phyloP scores from a whole-genome alignment of 192 early-diverging fungal species.

The Geosiphon pyriformis region DNA sequence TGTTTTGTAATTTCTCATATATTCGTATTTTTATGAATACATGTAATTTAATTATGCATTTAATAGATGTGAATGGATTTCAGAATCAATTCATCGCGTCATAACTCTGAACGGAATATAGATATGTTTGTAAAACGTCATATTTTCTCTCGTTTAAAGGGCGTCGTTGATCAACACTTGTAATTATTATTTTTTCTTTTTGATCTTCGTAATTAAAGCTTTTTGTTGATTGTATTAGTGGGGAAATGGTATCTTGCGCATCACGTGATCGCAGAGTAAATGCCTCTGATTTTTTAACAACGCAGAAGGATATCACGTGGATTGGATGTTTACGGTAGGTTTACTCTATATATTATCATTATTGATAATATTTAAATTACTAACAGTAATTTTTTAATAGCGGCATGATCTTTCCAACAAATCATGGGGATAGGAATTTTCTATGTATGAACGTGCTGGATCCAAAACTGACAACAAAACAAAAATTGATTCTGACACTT shows the following conservation, averaged over 20 bases:
- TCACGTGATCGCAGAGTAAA: conserved; percentile 23
- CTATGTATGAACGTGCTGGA: conserved; percentile 17
- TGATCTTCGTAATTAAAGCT: too few species aligned
- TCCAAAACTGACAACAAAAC: conserved; percentile 22
- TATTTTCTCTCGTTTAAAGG: conserved; percentile 25
- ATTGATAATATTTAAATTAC: not conserved
- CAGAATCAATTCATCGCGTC: conserved; percentile 11
- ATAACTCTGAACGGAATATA: conserved; percentile 20
- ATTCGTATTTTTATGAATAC: conserved; percentile 5
- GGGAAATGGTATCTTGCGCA: conserved; percentile 26
- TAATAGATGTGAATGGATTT: conserved; percentile 24
- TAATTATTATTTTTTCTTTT: conserved; percentile 21
- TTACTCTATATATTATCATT: conserved; percentile 12
- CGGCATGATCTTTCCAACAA: conserved; percentile 19
- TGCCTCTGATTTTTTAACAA: conserved; percentile 21
- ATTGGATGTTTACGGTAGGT: conserved; percentile 29
- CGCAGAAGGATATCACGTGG: conserved; percentile 24
- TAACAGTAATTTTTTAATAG: conserved; percentile 14
- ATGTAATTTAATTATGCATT: conserved; percentile 15
- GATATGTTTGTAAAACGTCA: conserved; percentile 18
- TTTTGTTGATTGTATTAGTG: too few species aligned
- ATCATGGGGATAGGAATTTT: conserved; percentile 21
- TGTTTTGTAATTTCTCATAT: conserved; percentile 13
- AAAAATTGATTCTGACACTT: conserved; percentile 20
- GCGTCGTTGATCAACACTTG: conserved; percentile 16